These are phyloP conservation scores for Aspergillus campestris DNA, from an alignment of 495 filamentous ascomycete species.

Conservation along the genomic window DNA sequence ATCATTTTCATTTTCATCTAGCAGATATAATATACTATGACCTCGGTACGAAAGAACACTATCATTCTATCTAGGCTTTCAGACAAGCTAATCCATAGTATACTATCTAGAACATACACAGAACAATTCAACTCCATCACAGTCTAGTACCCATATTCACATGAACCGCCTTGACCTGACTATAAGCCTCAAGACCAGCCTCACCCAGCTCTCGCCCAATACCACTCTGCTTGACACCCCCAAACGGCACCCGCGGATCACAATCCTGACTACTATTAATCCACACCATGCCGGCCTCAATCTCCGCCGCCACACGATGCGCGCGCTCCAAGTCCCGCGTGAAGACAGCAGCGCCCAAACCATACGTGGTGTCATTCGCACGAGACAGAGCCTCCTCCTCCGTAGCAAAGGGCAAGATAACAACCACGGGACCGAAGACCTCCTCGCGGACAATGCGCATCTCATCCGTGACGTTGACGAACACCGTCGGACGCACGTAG, in stretches of 20 bases:
- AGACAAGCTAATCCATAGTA: too few relatives aligned
- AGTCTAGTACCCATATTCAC: slow-evolving; percentile 56
- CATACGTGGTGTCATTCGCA: slow-evolving; percentile 83
- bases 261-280: slow-evolving; percentile 76
- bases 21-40: too few relatives aligned
- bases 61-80: too few relatives aligned
- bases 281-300: slow-evolving; percentile 96
- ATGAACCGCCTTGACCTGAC: slow-evolving; percentile 69
- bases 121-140: neutral
- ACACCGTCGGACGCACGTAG: slow-evolving; percentile 65
- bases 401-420: slow-evolving; percentile 66
- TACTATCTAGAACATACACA: too few relatives aligned
- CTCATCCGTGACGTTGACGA: slow-evolving; percentile 56
- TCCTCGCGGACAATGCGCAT: slow-evolving; percentile 66
- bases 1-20: too few relatives aligned
- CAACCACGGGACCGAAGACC: slow-evolving; percentile 85
- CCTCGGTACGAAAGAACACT: too few relatives aligned
- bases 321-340: slow-evolving; percentile 69
- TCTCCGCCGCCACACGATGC: slow-evolving; percentile 71
- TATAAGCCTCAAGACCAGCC: slow-evolving; percentile 70
- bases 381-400: slow-evolving; percentile 75
- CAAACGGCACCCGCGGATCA: slow-evolving; percentile 71
- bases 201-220: slow-evolving; percentile 85
- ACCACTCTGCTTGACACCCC: slow-evolving; percentile 90
- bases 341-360: slow-evolving; percentile 80